Conservation (phyloP, 1,284 basidiomycete genomes). For the Boletus hoseneyae region DNA sequence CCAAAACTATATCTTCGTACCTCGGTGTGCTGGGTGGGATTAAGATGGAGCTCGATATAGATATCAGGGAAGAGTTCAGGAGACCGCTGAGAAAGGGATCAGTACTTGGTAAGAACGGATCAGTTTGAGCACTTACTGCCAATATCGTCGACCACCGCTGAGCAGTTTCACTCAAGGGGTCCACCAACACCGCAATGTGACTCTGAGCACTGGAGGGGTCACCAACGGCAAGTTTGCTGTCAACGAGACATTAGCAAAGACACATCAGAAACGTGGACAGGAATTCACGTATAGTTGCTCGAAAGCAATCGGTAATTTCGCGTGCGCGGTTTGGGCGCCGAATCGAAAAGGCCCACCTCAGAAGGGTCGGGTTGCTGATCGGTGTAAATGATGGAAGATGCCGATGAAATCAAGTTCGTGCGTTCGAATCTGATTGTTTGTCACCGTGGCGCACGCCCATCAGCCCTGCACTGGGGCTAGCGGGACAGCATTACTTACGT, state of each 20-base stretch:
- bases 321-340: slow-evolving; percentile 51
- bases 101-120: not conserved
- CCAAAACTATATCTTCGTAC: slow-evolving; percentile 37
- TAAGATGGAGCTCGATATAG: slow-evolving; percentile 71
- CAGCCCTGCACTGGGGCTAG: not conserved
- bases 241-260: slow-evolving; percentile 1
- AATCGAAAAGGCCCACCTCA: slow-evolving; percentile 69
- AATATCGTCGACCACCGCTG: slow-evolving; percentile 84
- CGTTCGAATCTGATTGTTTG: slow-evolving; percentile 43
- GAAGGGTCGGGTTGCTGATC: slow-evolving; percentile 69
- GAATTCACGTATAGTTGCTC: slow-evolving; percentile 61
- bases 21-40: slow-evolving; percentile 66
- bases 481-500: slow-evolving; percentile 35
- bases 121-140: slow-evolving; percentile 43
- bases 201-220: slow-evolving; percentile 64
- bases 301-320: slow-evolving; percentile 59
- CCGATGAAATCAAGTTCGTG: slow-evolving; percentile 59
- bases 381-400: slow-evolving; percentile 68
- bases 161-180: slow-evolving; percentile 82
- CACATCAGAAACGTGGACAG: not conserved
- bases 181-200: slow-evolving; percentile 73
- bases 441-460: slow-evolving; percentile 6
- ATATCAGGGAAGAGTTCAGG: slow-evolving; percentile 54
- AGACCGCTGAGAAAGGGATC: slow-evolving; percentile 16
- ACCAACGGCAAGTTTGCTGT: slow-evolving; percentile 69